Base-by-base conservation (phyloP, 371 early-diverging fungal species). In the Mortierella sp. region DNA sequence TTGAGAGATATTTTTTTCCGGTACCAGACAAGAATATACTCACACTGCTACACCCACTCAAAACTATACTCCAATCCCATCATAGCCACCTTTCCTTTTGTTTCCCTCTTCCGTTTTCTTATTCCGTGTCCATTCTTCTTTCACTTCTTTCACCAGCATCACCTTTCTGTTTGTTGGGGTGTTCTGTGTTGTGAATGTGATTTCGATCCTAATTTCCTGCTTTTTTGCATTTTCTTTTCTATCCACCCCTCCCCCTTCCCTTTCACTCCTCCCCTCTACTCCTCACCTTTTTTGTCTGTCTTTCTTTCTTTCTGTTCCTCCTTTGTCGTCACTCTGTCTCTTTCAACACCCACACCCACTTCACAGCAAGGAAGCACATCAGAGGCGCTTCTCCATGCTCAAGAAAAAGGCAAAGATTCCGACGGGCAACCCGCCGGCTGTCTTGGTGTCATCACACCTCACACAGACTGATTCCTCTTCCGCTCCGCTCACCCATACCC, bases 311-410 rank as follows among this genome's bases (percentile, higher is more conserved):
- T 23, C 17, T 8, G 37, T 4, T 34, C 11, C 37, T 14, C 37
- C 37, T 34, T 34, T 34, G 37, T 34, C 14, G 37, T 34, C 11
- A 7, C 37, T 34, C 37, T 34, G 37, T 14, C 37, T n/a, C n/a
- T n/a, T n/a, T n/a, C 37, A 14, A 7, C 37, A 34, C 37, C 37
- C 37, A 34, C 37, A 34, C 11, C 37, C 1, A 14, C 37, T 1
- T 34, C 1, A 28, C 50, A 9, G 46, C 27, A n/a, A 55, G 43
- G 24, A 44, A 30, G 47, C 57, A 56, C 23, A 44, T 47, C 30
- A 30, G 31, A 21, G 31, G 57, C 47, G 57, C 31, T 27, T 56
- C 46, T 28, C 47, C 46, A 27, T 56, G 26, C 47, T 47, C 14
- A 56, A 46, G 47, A 37, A 23, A n/a, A 53, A 53, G 39, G 24